Evolutionary conservation across 2,329 filamentous ascomycete genomes (phyloP), one percentile per base, ranked within the genome.

Genomic region (Coccinonectria pachysandricola): DNA sequence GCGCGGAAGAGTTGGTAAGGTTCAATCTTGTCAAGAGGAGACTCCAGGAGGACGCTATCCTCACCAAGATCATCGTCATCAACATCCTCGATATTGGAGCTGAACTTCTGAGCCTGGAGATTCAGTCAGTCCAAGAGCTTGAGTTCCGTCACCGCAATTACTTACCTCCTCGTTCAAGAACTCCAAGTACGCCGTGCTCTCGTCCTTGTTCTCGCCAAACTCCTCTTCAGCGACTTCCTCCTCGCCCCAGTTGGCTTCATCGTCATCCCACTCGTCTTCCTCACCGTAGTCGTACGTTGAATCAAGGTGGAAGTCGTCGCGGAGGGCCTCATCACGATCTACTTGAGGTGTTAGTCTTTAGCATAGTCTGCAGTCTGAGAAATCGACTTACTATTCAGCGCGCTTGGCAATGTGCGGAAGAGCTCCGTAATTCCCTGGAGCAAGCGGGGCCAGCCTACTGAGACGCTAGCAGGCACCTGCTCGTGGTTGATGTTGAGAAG

Each of bases 11-110:
- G 65, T 50, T 78, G 72, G 49, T 98, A 98, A 3, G 88, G 87
- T 59, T 98, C 91, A 36, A 98, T 70, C 60, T 91, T 91, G 56
- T 98, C 91, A 13, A 98, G 68, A 10, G 88, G 87, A 8, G 88
- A 93, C 57, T 98, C 91, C 3, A 98, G 72, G 26, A 96, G 65
- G 32, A 84, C 81, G 52, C 87, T 88, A 46, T 96, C 91, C 54
- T 96, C 88, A 11, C 92, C 75, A 23, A 95, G 77, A 28, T 94
- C 87, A 30, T 93, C 86, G 14, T 87, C 82, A 2, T 84, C 84
- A 24, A 79, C 71, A 14, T 78, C 75, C 10, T 71, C 69, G 16
- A 71, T 66, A 15, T 79, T 68, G 11, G 76, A 71, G 37, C 79
- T 76, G 53, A 91, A 88, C 53, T 91, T 92, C 45, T 85, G 78